A percentile compares a stretch with the other conserved stretches of the same genome.
Evolutionary conservation across 768 basidiomycete species (phyloP).

Genomic region (Tylopilus intermedius): DNA sequence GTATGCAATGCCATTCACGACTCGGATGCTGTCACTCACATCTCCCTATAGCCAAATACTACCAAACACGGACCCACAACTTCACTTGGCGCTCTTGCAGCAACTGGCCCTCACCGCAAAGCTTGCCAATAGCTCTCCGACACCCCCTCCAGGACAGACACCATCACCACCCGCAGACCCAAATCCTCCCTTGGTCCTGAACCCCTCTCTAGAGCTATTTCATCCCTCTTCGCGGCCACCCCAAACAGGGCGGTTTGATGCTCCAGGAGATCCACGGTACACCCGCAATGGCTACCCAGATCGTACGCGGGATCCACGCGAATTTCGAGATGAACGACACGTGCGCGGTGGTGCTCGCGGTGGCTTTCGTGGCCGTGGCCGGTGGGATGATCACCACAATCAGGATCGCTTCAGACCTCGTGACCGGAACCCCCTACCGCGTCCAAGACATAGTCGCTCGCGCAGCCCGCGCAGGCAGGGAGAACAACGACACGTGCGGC

Average conservation of each 20-base stretch:
- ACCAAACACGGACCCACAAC: conserved; percentile 46
- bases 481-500: conserved; percentile 45
- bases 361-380: conserved; percentile 56
- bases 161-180: conserved; percentile 21
- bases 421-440: conserved; percentile 39
- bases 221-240: not conserved
- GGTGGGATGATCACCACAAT: conserved; percentile 58
- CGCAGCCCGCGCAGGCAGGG: conserved; percentile 66
- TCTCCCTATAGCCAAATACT: conserved; percentile 50
- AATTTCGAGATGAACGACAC: conserved; percentile 40
- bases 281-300: conserved; percentile 29
- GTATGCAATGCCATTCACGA: conserved; percentile 31
- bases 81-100: conserved; percentile 67
- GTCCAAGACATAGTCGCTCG: conserved; percentile 61
- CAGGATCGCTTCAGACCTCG: conserved; percentile 40
- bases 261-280: conserved; percentile 39
- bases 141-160: conserved; percentile 23
- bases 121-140: conserved; percentile 29
- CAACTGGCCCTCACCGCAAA: conserved; percentile 66
- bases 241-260: conserved; percentile 25
- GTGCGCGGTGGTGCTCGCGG: conserved; percentile 52
- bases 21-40: not conserved
- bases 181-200: not conserved
- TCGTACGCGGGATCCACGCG: conserved; percentile 37
- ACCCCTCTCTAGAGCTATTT: conserved; percentile 22